These are phyloP conservation scores for Barnettozyma salicaria DNA, from an alignment of 805 yeast genomes.

Conservation along the genomic window DNA sequence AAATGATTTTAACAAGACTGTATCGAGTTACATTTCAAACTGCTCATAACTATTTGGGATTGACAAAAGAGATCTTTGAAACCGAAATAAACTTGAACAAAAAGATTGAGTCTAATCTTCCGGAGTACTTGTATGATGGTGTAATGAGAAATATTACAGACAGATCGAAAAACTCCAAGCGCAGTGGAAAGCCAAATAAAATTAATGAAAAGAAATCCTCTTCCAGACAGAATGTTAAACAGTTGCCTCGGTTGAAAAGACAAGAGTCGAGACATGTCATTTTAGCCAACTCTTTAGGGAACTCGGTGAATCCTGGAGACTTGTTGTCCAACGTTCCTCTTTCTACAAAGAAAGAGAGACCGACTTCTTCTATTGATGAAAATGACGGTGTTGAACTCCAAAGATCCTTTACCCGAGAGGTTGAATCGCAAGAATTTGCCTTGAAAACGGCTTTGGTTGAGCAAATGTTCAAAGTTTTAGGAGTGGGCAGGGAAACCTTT, in stretches of 20 bases:
- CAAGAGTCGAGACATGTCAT: constrained; percentile 41
- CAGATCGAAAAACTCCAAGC: not conserved
- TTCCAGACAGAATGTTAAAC: constrained; percentile 1
- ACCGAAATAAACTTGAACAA: constrained; percentile 66
- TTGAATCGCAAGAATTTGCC: constrained; percentile 51
- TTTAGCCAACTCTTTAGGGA: constrained; percentile 41
- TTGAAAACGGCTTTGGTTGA: constrained; percentile 62
- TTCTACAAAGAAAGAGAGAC: constrained; percentile 25
- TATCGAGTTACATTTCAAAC: constrained; percentile 90
- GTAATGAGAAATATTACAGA: constrained; percentile 40
- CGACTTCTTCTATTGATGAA: not conserved
- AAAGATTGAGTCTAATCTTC: constrained; percentile 43
- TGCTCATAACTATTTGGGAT: constrained; percentile 78
- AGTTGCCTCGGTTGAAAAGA: constrained; percentile 7
- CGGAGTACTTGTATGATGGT: constrained; percentile 57
- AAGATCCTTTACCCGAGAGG: constrained; percentile 12
- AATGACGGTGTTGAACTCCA: constrained; percentile 3
- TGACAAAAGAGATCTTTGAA: constrained; percentile 73
- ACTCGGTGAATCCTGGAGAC: constrained; percentile 75
- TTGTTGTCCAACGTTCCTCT: constrained; percentile 75
- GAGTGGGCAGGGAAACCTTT: constrained; percentile 43
- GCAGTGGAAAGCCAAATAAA: not conserved
- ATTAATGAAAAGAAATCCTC: not conserved
- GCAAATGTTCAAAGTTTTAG: constrained; percentile 61
- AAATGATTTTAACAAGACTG: constrained; percentile 80